phyloP scores from a whole-genome alignment of 129 eudicot genomes.

The Flaveria sonorensis region DNA sequence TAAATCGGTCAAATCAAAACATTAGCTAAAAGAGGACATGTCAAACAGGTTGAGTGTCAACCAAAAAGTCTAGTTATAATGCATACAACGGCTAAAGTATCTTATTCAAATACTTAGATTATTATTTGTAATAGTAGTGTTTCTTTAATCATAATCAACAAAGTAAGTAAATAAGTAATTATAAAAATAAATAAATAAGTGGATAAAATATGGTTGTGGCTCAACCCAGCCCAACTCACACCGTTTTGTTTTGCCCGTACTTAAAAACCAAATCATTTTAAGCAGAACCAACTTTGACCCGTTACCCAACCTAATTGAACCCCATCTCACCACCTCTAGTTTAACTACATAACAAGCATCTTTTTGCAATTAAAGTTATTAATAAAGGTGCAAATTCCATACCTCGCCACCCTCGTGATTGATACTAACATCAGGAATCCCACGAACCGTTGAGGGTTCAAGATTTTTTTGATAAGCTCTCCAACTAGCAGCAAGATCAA shows the following conservation, averaged over 20 bases:
- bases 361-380: neutral
- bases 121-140: neutral
- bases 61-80: neutral
- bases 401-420: constrained; percentile 69
- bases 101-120: neutral
- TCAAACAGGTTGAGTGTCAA: neutral
- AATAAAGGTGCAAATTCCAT: constrained; percentile 1
- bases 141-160: neutral
- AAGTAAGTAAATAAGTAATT: neutral
- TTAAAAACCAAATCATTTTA: neutral
- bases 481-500: constrained; percentile 99
- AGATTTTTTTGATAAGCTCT: constrained; percentile 82
- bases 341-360: neutral
- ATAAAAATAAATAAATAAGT: neutral
- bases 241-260: neutral
- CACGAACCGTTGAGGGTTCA: constrained; percentile 93
- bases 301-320: neutral
- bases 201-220: neutral
- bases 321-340: neutral
- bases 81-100: neutral
- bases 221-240: neutral
- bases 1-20: neutral
- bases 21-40: neutral
- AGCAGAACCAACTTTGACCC: neutral
- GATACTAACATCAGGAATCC: constrained; percentile 90